These are phyloP conservation scores for Daldinia childiae DNA, from an alignment of 495 filamentous ascomycete genomes.

Conservation along the genomic window DNA sequence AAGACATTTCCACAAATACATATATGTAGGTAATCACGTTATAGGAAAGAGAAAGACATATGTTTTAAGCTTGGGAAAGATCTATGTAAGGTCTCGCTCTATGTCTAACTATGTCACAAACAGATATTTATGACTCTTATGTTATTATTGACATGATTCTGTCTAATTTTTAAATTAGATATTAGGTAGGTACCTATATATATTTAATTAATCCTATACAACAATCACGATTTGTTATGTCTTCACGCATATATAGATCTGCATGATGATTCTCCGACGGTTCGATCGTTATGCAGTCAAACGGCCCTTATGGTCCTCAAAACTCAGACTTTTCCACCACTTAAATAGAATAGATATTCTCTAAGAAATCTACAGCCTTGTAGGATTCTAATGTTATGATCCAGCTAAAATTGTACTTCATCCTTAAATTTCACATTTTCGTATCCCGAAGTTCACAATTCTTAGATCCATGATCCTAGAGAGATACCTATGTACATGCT, in stretches of 20 bases:
- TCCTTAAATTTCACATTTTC: conserved; percentile 24
- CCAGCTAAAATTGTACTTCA: conserved; percentile 1
- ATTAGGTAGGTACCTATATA: background rate
- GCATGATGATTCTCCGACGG: conserved; percentile 26
- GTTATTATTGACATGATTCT: background rate
- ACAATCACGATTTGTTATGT: background rate
- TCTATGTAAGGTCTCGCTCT: background rate
- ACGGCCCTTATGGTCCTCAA: conserved; percentile 9
- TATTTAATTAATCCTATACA: conserved; percentile 5
- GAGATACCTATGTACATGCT: conserved; percentile 10
- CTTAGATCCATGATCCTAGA: conserved; percentile 29
- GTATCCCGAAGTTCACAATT: conserved; percentile 13
- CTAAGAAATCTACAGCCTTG: conserved; percentile 3
- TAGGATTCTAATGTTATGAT: conserved; percentile 7
- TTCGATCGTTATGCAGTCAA: conserved; percentile 28
- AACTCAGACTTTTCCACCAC: conserved; percentile 30
- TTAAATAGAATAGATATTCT: conserved; percentile 12
- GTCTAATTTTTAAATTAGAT: background rate
- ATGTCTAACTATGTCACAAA: background rate
- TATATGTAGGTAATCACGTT: too few relatives aligned
- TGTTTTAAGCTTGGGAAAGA: too few relatives aligned
- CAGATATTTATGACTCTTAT: background rate
- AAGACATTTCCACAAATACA: background rate
- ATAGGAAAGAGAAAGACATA: background rate
- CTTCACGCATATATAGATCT: conserved; percentile 2